These are phyloP conservation scores for Aegle marmelos DNA, from an alignment of 345 rosid genomes.

Conservation along the genomic window DNA sequence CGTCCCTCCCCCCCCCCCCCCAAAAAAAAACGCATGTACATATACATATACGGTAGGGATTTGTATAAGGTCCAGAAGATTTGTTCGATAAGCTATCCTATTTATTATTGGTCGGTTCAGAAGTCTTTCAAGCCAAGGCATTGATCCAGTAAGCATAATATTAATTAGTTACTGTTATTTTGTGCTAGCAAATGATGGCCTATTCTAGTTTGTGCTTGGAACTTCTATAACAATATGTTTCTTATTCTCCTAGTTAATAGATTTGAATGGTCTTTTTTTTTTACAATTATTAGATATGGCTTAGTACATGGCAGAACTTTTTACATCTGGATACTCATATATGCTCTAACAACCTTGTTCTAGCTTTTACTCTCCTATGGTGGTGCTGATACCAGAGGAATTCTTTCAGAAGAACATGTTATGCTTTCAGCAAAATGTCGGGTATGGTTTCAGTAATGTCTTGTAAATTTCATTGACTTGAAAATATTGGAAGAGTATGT, in stretches of 20 bases:
- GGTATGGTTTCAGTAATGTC: constrained; percentile 35
- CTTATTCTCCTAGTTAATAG: background rate
- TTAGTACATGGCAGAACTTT: background rate
- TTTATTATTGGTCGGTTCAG: background rate
- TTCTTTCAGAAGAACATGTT: constrained; percentile 75
- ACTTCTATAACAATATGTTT: background rate
- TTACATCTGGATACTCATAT: background rate
- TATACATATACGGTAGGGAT: no score
- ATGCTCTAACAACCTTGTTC: constrained; percentile 15
- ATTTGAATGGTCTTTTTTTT: background rate
- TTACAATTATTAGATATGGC: background rate
- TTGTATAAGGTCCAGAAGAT: background rate
- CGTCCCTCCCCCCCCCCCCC: no score
- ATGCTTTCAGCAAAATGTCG: constrained; percentile 93
- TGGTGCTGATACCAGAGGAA: constrained; percentile 53
- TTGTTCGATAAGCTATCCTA: background rate
- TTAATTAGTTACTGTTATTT: background rate
- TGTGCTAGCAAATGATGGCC: background rate
- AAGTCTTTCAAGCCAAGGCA: background rate
- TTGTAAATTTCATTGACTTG: background rate
- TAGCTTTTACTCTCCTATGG: constrained; percentile 73
- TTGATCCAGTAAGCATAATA: background rate
- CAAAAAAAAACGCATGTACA: no score
- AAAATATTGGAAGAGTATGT: background rate
- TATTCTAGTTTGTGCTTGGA: background rate